phyloP scores from a whole-genome alignment of 805 yeast genomes.

The Kluyveromyces dobzhanskii region DNA sequence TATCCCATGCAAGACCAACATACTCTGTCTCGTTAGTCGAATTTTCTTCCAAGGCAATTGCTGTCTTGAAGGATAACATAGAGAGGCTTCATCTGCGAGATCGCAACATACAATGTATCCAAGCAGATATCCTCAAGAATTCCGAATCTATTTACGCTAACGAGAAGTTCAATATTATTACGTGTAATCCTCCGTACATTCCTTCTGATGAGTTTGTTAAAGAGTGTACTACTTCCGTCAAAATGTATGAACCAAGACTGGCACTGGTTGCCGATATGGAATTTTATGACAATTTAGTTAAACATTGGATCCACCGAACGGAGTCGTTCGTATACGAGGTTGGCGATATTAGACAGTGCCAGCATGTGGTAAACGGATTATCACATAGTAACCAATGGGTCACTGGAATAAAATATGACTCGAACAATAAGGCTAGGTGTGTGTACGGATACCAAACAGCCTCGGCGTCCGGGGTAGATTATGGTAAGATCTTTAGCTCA shows the following conservation, averaged over 20 bases:
- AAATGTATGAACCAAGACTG: conserved; percentile 59
- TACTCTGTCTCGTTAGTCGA: conserved; percentile 43
- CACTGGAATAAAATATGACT: conserved; percentile 41
- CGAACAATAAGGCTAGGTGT: conserved; percentile 45
- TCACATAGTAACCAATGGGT: conserved; percentile 36
- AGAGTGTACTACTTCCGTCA: conserved; percentile 59
- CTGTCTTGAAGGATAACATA: conserved; percentile 41
- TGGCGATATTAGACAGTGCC: conserved; percentile 54
- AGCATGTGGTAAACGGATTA: conserved; percentile 26
- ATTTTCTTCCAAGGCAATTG: conserved; percentile 43
- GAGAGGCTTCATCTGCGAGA: conserved; percentile 7
- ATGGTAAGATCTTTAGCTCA: neutral
- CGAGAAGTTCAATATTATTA: conserved; percentile 40
- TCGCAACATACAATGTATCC: neutral
- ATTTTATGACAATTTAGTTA: conserved; percentile 53
- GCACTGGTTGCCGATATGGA: conserved; percentile 78
- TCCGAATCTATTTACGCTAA: neutral
- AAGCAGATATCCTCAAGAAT: conserved; percentile 1
- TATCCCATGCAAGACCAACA: conserved; percentile 27
- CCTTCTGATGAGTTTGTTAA: conserved; percentile 19
- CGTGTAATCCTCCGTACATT: conserved; percentile 92
- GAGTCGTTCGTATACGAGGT: conserved; percentile 68
- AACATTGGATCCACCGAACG: conserved; percentile 34
- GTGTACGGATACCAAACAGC: conserved; percentile 51
- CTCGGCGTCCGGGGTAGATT: conserved; percentile 8